A percentile compares a stretch with the other conserved stretches of the same genome.
Evolutionary conservation across 495 filamentous ascomycete genomes (phyloP).

Genomic region (Podospora sp.): DNA sequence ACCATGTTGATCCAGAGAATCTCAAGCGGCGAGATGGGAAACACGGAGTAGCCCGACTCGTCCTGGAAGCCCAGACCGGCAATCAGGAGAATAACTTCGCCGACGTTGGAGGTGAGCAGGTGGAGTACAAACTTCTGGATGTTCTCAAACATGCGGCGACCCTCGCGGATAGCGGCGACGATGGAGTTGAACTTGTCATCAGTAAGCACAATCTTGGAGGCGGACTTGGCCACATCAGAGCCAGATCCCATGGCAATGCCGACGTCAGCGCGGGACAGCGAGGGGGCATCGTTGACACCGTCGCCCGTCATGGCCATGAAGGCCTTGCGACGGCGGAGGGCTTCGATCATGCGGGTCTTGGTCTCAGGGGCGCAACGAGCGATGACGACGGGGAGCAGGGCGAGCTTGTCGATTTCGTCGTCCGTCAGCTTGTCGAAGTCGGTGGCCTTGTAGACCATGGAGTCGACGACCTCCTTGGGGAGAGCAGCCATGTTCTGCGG

Average conservation of each 20-base stretch:
- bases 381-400: slow-evolving; percentile 64
- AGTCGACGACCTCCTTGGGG: slow-evolving; percentile 53
- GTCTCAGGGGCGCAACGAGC: slow-evolving; percentile 68
- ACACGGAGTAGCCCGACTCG: slow-evolving; percentile 62
- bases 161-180: slow-evolving; percentile 72
- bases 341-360: slow-evolving; percentile 70
- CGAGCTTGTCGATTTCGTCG: slow-evolving; percentile 59
- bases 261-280: slow-evolving; percentile 75
- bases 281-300: slow-evolving; percentile 84
- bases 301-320: slow-evolving; percentile 73
- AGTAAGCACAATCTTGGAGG: slow-evolving; percentile 83
- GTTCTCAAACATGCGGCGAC: slow-evolving; percentile 74
- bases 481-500: slow-evolving; percentile 59
- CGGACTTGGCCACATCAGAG: slow-evolving; percentile 88
- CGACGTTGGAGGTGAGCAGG: slow-evolving; percentile 71
- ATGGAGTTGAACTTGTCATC: slow-evolving; percentile 89
- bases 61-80: slow-evolving; percentile 76
- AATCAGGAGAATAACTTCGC: slow-evolving; percentile 71
- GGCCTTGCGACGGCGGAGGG: slow-evolving; percentile 61
- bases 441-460: slow-evolving; percentile 63
- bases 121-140: slow-evolving; percentile 84
- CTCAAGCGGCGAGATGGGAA: slow-evolving; percentile 72
- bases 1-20: slow-evolving; percentile 81
- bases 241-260: slow-evolving; percentile 88
- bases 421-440: slow-evolving; percentile 66